These are phyloP conservation scores for Saccharomyces jurei DNA, from an alignment of 805 yeast genomes.

Conservation along the genomic window DNA sequence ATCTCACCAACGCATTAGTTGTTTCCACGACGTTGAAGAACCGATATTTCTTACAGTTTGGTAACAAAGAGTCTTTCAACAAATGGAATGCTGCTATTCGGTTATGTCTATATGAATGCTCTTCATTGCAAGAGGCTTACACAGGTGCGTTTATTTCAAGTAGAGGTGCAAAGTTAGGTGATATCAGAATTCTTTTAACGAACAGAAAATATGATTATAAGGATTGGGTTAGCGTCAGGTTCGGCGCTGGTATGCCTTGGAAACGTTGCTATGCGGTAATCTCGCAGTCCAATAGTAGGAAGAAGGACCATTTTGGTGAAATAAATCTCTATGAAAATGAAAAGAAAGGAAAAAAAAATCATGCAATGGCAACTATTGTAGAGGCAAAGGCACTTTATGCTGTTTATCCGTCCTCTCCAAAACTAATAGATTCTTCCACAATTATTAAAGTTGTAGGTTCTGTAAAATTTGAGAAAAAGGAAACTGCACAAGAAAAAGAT, in stretches of 20 bases:
- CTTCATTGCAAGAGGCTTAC: constrained; percentile 85
- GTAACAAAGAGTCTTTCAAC: constrained; percentile 52
- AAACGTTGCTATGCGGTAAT: constrained; percentile 86
- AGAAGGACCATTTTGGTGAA: constrained; percentile 45
- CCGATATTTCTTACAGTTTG: constrained; percentile 73
- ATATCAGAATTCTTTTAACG: constrained; percentile 75
- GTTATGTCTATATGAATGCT: constrained; percentile 71
- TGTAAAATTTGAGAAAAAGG: constrained; percentile 49
- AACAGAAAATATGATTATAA: constrained; percentile 81
- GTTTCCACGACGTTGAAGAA: constrained; percentile 89
- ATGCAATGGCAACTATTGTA: constrained; percentile 71
- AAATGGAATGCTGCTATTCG: constrained; percentile 82
- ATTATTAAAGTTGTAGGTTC: constrained; percentile 84
- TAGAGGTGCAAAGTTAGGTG: constrained; percentile 81
- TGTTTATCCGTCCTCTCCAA: constrained; percentile 80
- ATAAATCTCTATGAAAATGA: constrained; percentile 78
- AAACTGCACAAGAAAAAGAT: constrained; percentile 39
- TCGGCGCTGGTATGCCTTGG: constrained; percentile 98
- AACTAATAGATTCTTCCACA: constrained; percentile 77
- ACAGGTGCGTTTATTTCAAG: constrained; percentile 91
- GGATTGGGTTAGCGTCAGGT: constrained; percentile 91
- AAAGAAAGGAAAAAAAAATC: constrained; percentile 56
- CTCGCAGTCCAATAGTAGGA: constrained; percentile 52
- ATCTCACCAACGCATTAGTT: constrained; percentile 70
- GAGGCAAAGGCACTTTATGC: constrained; percentile 72